Conservation (phyloP, 192 early-diverging fungal genomes). For the Podila epicladia region DNA sequence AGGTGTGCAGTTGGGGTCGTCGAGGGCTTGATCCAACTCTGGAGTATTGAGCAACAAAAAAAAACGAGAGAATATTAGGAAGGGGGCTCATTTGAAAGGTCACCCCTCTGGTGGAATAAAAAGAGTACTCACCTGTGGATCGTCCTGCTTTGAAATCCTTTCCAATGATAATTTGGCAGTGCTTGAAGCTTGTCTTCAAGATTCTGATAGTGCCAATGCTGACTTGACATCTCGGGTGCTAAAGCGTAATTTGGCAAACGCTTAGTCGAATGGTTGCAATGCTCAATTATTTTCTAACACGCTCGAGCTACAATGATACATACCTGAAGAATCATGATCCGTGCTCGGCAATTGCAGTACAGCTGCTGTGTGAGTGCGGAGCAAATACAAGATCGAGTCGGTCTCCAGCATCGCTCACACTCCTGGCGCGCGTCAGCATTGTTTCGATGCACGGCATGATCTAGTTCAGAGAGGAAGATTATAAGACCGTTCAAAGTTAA, state of each 20-base stretch:
- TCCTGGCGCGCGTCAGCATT: constrained; percentile 25
- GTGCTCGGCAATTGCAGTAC: constrained; percentile 50
- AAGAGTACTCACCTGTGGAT: constrained; percentile 10
- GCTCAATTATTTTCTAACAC: not conserved
- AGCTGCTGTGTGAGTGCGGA: constrained; percentile 28
- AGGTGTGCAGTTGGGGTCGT: constrained; percentile 30
- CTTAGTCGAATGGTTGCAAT: not conserved
- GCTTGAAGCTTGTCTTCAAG: constrained; percentile 41
- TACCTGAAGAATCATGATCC: constrained; percentile 51
- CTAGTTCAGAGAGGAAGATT: not conserved
- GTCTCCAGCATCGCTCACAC: constrained; percentile 45
- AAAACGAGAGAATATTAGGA: not conserved
- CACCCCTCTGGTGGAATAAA: not conserved
- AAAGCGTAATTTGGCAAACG: not conserved
- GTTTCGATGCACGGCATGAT: constrained; percentile 32
- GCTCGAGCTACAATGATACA: not conserved
- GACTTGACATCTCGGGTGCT: constrained; percentile 53
- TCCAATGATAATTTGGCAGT: constrained; percentile 51
- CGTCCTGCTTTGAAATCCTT: constrained; percentile 40
- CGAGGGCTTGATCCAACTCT: constrained; percentile 42
- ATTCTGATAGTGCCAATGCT: constrained; percentile 53
- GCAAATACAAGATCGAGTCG: constrained; percentile 40
- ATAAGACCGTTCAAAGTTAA: not conserved
- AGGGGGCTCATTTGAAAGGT: not conserved
- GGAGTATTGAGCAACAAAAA: not conserved